Conservation (phyloP, 305 asterid species). For the Fraxinus greggii region DNA sequence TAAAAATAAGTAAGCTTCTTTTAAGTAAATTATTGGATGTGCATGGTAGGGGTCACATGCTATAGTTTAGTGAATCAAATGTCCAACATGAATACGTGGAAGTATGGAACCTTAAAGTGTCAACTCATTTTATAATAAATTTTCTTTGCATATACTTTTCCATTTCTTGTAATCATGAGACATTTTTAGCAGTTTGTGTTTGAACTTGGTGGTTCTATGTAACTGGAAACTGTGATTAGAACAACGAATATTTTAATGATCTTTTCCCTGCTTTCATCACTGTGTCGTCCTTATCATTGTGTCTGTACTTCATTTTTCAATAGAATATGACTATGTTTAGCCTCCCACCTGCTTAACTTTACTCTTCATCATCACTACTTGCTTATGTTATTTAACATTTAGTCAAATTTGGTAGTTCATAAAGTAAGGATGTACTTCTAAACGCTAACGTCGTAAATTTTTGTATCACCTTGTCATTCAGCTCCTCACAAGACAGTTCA, state of each 20-base stretch:
- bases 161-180: neutral
- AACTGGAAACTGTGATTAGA: neutral
- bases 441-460: neutral
- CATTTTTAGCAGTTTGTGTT: neutral
- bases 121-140: neutral
- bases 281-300: neutral
- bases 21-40: neutral
- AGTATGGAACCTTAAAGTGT: neutral
- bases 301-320: neutral
- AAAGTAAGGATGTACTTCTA: constrained; percentile 8
- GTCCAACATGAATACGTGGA: neutral
- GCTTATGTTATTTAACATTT: constrained; percentile 7
- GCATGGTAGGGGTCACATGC: neutral
- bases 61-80: neutral
- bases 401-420: constrained; percentile 1
- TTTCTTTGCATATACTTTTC: neutral
- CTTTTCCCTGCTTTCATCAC: neutral
- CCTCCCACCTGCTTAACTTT: constrained; percentile 1
- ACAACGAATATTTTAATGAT: neutral
- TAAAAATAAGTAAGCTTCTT: neutral
- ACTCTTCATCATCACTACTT: neutral
- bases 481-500: constrained; percentile 71
- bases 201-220: neutral
- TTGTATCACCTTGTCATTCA: constrained; percentile 31
- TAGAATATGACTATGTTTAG: neutral